phyloP scores from a whole-genome alignment of 257 asterid species.

The Rubia yunnanensis region DNA sequence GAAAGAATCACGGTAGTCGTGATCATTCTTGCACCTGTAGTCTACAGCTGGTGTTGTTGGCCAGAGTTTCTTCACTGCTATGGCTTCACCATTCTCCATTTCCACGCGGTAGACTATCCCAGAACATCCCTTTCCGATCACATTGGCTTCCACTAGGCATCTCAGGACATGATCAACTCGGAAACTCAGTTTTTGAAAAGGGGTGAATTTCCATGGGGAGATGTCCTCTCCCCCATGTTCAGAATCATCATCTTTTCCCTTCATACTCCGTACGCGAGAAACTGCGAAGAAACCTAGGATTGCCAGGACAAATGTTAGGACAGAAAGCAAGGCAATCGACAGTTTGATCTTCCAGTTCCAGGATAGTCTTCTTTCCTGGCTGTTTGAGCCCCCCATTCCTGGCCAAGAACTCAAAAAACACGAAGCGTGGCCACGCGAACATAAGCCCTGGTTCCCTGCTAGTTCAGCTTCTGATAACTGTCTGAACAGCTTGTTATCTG shows the following conservation, averaged over 20 bases:
- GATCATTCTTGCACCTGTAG: constrained; percentile 22
- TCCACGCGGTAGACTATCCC: constrained; percentile 67
- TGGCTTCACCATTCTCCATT: constrained; percentile 45
- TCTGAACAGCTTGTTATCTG: constrained; percentile 67
- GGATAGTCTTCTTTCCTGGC: constrained; percentile 18
- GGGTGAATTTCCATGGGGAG: constrained; percentile 62
- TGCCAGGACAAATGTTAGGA: constrained; percentile 40
- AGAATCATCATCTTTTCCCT: constrained; percentile 37
- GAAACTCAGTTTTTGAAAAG: constrained; percentile 64
- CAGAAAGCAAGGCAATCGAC: constrained; percentile 43
- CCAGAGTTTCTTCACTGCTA: constrained; percentile 84
- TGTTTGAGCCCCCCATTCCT: constrained; percentile 21
- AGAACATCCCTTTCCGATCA: constrained; percentile 79
- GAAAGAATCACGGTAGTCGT: constrained; percentile 54
- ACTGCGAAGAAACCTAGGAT: constrained; percentile 52
- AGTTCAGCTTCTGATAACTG: constrained; percentile 52
- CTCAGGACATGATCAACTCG: constrained; percentile 42
- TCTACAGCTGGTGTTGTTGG: constrained; percentile 32
- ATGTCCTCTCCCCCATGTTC: constrained; percentile 39
- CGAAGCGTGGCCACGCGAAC: constrained; percentile 44
- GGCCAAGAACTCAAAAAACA: constrained; percentile 42
- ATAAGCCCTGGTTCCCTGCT: constrained; percentile 53
- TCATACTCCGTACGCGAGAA: constrained; percentile 40
- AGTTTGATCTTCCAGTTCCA: constrained; percentile 64
- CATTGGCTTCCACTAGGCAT: constrained; percentile 56